These are phyloP conservation scores for Plasmodium coatneyi DNA, from an alignment of 169 alveolate species.

Conservation along the genomic window DNA sequence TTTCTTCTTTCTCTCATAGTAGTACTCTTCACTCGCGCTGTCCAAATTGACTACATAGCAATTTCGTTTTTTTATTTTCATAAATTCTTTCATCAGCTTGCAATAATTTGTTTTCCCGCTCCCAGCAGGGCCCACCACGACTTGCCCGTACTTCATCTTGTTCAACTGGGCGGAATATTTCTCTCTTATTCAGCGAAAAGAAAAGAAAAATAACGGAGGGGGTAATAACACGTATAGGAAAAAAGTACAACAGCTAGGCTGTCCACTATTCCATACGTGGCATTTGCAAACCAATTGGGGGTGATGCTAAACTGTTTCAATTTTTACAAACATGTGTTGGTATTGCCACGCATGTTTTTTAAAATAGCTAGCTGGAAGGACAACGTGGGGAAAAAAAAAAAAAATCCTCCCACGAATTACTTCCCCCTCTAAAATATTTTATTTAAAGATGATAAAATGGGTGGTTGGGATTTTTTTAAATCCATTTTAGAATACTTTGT, in stretches of 20 bases:
- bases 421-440: background rate
- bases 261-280: background rate
- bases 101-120: slow-evolving; percentile 98
- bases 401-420: background rate
- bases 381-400: background rate
- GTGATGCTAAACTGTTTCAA: background rate
- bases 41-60: slow-evolving; percentile 96
- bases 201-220: background rate
- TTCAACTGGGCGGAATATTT: background rate
- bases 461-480: background rate
- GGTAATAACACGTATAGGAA: background rate
- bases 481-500: background rate
- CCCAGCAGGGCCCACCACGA: slow-evolving; percentile 99
- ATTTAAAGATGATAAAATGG: background rate
- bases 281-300: background rate
- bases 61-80: slow-evolving; percentile 88
- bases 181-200: background rate
- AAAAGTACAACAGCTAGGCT: background rate
- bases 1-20: slow-evolving; percentile 76
- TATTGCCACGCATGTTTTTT: background rate
- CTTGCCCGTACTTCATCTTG: slow-evolving; percentile 92
- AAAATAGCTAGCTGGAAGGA: background rate
- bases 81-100: slow-evolving; percentile 92
- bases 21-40: slow-evolving; percentile 96
- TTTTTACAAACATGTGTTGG: background rate